Evolutionary conservation across 805 yeast species (phyloP).

Genomic region (Hanseniaspora valbyensis): DNA sequence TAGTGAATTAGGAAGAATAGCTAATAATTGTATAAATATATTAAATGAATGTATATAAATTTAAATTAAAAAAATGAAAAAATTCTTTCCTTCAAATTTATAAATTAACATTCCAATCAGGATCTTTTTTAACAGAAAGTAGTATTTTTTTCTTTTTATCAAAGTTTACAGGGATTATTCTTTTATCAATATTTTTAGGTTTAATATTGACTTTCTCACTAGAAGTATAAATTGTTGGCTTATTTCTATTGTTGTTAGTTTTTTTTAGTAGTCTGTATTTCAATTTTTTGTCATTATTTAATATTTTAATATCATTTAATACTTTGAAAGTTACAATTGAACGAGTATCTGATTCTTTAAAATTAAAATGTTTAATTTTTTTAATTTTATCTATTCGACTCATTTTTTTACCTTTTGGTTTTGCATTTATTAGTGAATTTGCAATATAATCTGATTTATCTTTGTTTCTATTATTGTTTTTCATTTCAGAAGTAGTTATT

Average conservation of each 20-base stretch:
- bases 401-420: slow-evolving; percentile 2
- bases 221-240: not conserved
- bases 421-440: not conserved
- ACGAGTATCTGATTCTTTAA: slow-evolving; percentile 4
- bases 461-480: not conserved
- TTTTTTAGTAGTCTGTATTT: slow-evolving; percentile 12
- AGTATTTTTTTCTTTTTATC: not conserved
- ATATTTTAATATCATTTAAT: not conserved
- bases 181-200: not conserved
- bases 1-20: slow-evolving; percentile 13
- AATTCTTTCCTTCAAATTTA: too few species aligned
- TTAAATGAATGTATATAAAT: slow-evolving; percentile 5
- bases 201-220: not conserved
- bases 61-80: not conserved
- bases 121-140: not conserved
- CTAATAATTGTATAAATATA: slow-evolving; percentile 13
- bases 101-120: not conserved
- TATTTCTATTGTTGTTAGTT: not conserved
- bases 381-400: not conserved
- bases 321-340: slow-evolving; percentile 4
- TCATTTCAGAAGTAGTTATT: not conserved
- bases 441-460: not conserved
- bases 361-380: slow-evolving; percentile 2
- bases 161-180: not conserved
- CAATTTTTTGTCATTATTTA: slow-evolving; percentile 10